Conservation (phyloP, 768 basidiomycete genomes). For the Hydnum rufescens region DNA sequence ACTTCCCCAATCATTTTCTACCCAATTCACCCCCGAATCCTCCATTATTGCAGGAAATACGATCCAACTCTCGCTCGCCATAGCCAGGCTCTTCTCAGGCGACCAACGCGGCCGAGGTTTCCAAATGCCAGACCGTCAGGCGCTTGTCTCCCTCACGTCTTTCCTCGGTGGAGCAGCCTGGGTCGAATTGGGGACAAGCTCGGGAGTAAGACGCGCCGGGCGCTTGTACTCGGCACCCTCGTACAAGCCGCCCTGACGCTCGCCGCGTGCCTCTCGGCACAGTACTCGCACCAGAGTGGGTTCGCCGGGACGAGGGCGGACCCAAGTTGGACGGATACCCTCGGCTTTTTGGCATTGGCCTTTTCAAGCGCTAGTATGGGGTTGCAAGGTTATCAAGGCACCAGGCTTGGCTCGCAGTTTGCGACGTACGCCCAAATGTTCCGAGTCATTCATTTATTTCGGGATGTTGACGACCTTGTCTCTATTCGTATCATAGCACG, state of each 20-base stretch:
- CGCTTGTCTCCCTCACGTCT: constrained; percentile 7
- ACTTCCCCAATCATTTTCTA: not conserved
- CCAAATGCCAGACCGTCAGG: constrained; percentile 8
- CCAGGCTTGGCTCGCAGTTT: constrained; percentile 1
- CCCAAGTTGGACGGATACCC: constrained; percentile 5
- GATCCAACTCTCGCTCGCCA: constrained; percentile 8
- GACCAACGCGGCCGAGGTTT: not conserved
- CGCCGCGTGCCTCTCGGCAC: not conserved
- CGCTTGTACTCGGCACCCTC: constrained; percentile 2
- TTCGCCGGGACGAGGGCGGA: constrained; percentile 3
- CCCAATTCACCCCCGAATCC: not conserved
- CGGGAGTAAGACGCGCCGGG: constrained; percentile 1
- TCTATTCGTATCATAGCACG: constrained; percentile 1
- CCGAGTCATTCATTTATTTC: not conserved
- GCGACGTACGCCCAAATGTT: not conserved
- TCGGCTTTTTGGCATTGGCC: constrained; percentile 6
- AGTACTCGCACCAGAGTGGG: constrained; percentile 3
- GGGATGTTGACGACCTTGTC: too few species aligned
- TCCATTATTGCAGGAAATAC: constrained; percentile 3
- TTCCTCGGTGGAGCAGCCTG: constrained; percentile 6
- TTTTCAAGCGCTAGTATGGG: constrained; percentile 8
- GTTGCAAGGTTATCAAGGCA: constrained; percentile 6
- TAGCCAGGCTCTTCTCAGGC: constrained; percentile 6
- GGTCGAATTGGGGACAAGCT: constrained; percentile 1
- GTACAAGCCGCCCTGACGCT: constrained; percentile 5